phyloP scores from a whole-genome alignment of 2,329 filamentous ascomycete genomes.

The Zymoseptoria crescenta region DNA sequence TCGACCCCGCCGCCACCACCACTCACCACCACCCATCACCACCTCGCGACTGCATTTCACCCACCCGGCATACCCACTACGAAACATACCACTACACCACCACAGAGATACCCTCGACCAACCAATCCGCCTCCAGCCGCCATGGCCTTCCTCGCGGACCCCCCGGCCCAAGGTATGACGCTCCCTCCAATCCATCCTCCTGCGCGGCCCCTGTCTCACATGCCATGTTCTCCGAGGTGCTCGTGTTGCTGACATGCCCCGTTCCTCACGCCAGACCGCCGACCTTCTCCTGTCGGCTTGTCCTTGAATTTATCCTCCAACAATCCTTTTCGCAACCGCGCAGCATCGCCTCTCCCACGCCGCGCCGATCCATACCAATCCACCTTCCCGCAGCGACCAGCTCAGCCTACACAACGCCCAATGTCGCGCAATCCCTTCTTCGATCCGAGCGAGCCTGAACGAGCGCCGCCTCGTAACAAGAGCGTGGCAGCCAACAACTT shows the following conservation, averaged over 20 bases:
- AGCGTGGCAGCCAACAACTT: conserved; percentile 27
- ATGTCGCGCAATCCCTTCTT: conserved; percentile 72
- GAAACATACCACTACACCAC: neutral
- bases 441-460: conserved; percentile 31
- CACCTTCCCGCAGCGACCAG: conserved; percentile 16
- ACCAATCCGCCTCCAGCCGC: neutral
- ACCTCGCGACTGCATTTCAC: neutral
- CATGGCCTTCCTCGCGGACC: neutral
- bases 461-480: conserved; percentile 13
- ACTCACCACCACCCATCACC: neutral
- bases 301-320: conserved; percentile 62
- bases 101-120: neutral
- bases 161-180: conserved; percentile 5
- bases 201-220: conserved; percentile 8
- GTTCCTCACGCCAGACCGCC: conserved; percentile 29
- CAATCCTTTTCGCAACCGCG: conserved; percentile 72
- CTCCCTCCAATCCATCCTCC: neutral
- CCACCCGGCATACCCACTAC: neutral
- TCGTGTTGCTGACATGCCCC: conserved; percentile 5
- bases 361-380: conserved; percentile 20
- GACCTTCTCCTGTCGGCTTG: conserved; percentile 46
- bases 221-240: conserved; percentile 9
- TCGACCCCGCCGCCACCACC: neutral
- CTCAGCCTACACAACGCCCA: conserved; percentile 40
- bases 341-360: conserved; percentile 39